Percentiles rank a stretch among this genome's conserved stretches.
Conservation (phyloP, 2,329 filamentous ascomycete species). For the Teratosphaeria zuluensis region DNA sequence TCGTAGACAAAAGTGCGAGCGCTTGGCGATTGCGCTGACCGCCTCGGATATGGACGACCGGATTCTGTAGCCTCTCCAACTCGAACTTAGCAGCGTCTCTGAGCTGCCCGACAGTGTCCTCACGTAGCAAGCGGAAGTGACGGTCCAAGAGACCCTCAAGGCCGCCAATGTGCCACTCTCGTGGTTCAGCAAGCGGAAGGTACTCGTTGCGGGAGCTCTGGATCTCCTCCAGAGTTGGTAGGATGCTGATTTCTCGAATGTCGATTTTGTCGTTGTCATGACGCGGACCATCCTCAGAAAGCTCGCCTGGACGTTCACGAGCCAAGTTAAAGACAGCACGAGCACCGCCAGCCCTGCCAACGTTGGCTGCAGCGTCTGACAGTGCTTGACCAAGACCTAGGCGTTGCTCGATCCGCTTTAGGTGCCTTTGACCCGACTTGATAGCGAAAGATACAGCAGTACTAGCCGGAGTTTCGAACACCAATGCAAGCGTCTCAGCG, state of each 20-base stretch:
- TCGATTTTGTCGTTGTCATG: constrained; percentile 44
- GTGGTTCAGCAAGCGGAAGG: constrained; percentile 29
- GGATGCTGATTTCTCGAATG: constrained; percentile 39
- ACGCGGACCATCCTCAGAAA: constrained; percentile 26
- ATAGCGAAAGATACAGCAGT: background rate
- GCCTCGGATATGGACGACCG: background rate
- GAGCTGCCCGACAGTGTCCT: constrained; percentile 51
- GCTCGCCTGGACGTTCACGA: constrained; percentile 20
- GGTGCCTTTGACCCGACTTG: constrained; percentile 1
- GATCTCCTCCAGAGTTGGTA: constrained; percentile 44
- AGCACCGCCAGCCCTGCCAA: background rate
- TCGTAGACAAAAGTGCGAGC: constrained; percentile 31
- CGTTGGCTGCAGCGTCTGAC: background rate
- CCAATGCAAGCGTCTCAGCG: constrained; percentile 4
- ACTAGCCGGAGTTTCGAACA: background rate
- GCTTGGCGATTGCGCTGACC: constrained; percentile 2
- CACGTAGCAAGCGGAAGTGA: constrained; percentile 60
- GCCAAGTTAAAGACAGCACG: constrained; percentile 5
- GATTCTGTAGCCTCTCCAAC: constrained; percentile 26
- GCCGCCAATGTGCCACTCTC: constrained; percentile 32
- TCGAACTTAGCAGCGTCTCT: constrained; percentile 39
- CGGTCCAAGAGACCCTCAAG: constrained; percentile 50
- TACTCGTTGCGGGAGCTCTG: constrained; percentile 34
- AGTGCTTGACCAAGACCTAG: constrained; percentile 4
- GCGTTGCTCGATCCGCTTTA: constrained; percentile 2